Evolutionary conservation across 2,329 filamentous ascomycete species (phyloP).

Genomic region (Hirsutella minnesotensis): DNA sequence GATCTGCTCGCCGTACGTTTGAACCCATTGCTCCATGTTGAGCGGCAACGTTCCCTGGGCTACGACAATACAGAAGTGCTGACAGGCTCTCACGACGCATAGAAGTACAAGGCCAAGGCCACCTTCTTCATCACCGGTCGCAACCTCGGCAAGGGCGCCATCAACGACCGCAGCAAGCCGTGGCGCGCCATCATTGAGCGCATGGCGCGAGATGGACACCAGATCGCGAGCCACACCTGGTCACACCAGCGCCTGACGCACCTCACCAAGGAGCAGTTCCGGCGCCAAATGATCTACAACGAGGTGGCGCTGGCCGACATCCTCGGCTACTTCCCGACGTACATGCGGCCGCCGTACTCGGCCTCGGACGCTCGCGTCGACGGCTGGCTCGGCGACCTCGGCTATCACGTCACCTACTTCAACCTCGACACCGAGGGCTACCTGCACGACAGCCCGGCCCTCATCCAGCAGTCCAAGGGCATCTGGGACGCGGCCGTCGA

Average conservation of each 20-base stretch:
- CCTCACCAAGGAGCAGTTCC: constrained; percentile 19
- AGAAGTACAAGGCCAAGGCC: constrained; percentile 23
- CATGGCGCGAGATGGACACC: constrained; percentile 43
- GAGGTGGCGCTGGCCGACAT: constrained; percentile 30
- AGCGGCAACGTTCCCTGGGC: too few relatives aligned
- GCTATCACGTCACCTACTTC: constrained; percentile 49
- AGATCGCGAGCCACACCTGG: constrained; percentile 44
- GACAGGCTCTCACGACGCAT: too few relatives aligned
- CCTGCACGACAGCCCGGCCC: constrained; percentile 34
- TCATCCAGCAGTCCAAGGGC: constrained; percentile 32
- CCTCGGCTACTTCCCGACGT: constrained; percentile 27
- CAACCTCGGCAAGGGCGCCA: constrained; percentile 27
- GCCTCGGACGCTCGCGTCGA: constrained; percentile 28
- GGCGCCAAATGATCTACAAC: constrained; percentile 28
- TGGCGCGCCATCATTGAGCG: constrained; percentile 26
- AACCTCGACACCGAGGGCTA: constrained; percentile 51
- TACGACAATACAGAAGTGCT: too few relatives aligned
- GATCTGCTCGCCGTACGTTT: constrained; percentile 18
- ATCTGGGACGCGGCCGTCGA: constrained; percentile 26
- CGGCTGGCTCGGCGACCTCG: constrained; percentile 27
- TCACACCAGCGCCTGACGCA: constrained; percentile 30
- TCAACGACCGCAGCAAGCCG: constrained; percentile 23
- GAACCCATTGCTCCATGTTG: too few relatives aligned
- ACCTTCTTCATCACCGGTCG: constrained; percentile 25
- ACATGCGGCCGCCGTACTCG: constrained; percentile 35